Base-by-base conservation (phyloP, 306 rosid species). In the Urtica urens region DNA sequence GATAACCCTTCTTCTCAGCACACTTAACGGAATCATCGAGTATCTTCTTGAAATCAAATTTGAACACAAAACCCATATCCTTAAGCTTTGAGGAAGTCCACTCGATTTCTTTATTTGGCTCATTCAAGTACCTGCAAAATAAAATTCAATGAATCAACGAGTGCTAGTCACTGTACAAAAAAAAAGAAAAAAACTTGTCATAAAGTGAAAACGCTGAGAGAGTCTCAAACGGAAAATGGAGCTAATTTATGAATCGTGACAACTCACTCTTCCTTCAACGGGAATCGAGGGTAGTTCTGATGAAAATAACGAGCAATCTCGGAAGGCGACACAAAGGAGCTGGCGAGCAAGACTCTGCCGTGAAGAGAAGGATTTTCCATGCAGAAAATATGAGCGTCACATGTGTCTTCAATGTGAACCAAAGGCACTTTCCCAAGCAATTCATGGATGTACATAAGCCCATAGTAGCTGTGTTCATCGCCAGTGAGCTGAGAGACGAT, bases 121-220 rank as follows among this genome's bases (percentile, higher is more conserved):
- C 71, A 41, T 73, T 74, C 62, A 70, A 48, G 42, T 55, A 61
- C 61, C 83, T 76, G 71, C 57, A 67, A 46, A n/a, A n/a, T n/a
- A n/a, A n/a, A n/a, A n/a, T n/a, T n/a, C n/a, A n/a, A n/a, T n/a
- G n/a, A n/a, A n/a, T n/a, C n/a, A n/a, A n/a, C n/a, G n/a, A n/a
- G n/a, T n/a, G n/a, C n/a, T n/a, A n/a, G n/a, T n/a, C n/a, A n/a
- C n/a, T n/a, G n/a, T n/a, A n/a, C n/a, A n/a, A n/a, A n/a, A n/a
- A n/a, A n/a, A n/a, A n/a, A n/a, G n/a, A n/a, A n/a, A n/a, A n/a
- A n/a, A n/a, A n/a, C n/a, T n/a, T n/a, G n/a, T n/a, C n/a, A n/a
- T n/a, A n/a, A n/a, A n/a, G n/a, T n/a, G n/a, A n/a, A n/a, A n/a
- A n/a, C n/a, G n/a, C n/a, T n/a, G n/a, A n/a, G n/a, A n/a, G n/a